Evolutionary conservation across 2,329 filamentous ascomycete species (phyloP).

Genomic region (Cordyceps farinosa): DNA sequence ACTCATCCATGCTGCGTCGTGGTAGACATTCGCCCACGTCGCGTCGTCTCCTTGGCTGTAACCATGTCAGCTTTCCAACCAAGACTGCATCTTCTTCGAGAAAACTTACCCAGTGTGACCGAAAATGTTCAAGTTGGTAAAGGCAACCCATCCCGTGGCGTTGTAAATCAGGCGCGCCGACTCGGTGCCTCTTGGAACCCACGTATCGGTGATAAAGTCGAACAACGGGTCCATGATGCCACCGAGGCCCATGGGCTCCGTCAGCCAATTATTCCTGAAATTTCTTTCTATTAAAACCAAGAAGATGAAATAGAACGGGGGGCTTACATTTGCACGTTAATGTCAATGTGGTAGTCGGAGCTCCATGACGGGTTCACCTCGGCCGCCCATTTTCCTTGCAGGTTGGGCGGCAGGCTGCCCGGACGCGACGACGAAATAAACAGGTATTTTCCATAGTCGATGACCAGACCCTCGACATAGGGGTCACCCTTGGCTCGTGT

Average conservation of each 20-base stretch:
- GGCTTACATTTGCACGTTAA: constrained; percentile 51
- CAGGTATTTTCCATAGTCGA: constrained; percentile 11
- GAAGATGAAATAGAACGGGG: not conserved
- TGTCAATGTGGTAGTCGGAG: constrained; percentile 55
- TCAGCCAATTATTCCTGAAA: constrained; percentile 51
- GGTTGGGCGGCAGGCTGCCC: constrained; percentile 51
- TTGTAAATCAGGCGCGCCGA: constrained; percentile 53
- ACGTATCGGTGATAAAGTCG: constrained; percentile 51
- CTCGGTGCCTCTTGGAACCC: constrained; percentile 49
- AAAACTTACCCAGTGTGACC: constrained; percentile 43
- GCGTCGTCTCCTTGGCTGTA: constrained; percentile 28
- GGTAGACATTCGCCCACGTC: constrained; percentile 29
- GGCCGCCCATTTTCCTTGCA: constrained; percentile 55
- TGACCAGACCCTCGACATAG: constrained; percentile 2
- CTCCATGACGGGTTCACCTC: constrained; percentile 40
- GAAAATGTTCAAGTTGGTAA: constrained; percentile 58
- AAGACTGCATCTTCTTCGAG: too few relatives aligned
- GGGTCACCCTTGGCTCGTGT: not conserved
- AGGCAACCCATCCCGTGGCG: constrained; percentile 52
- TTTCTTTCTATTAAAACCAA: not conserved
- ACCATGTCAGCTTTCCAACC: not conserved
- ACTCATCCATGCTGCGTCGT: constrained; percentile 48
- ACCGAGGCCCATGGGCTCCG: constrained; percentile 49
- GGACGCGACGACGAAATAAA: constrained; percentile 51
- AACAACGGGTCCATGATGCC: constrained; percentile 45